Evolutionary conservation across 75 land plant genomes (phyloP).

Genomic region (Pinus taeda): DNA sequence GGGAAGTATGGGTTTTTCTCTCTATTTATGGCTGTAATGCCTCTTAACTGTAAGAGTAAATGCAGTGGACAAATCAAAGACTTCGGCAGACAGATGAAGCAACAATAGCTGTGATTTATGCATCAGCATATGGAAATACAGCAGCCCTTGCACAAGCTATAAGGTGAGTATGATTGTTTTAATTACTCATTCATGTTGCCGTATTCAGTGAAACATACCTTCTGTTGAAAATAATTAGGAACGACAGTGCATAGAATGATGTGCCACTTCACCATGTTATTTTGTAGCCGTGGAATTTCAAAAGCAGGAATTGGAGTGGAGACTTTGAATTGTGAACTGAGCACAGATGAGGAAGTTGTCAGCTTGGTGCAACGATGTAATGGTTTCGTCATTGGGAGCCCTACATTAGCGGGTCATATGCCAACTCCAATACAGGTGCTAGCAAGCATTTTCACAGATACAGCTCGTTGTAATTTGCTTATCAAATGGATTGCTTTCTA

Average conservation of each 20-base stretch:
- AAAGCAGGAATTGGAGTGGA: slow-evolving; percentile 54
- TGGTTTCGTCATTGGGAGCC: slow-evolving; percentile 56
- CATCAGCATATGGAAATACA: slow-evolving; percentile 58
- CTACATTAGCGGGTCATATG: slow-evolving; percentile 57
- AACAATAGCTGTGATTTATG: slow-evolving; percentile 47
- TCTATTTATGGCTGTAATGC: neutral
- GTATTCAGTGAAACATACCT: neutral
- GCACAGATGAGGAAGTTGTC: slow-evolving; percentile 25
- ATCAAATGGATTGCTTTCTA: neutral
- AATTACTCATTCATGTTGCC: neutral
- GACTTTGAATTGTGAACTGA: slow-evolving; percentile 37
- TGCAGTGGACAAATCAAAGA: slow-evolving; percentile 45
- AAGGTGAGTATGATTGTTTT: slow-evolving; percentile 20
- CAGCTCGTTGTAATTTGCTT: neutral
- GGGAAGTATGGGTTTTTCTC: neutral
- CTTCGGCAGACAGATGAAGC: slow-evolving; percentile 36
- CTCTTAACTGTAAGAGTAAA: slow-evolving; percentile 10
- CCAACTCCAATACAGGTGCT: slow-evolving; percentile 56
- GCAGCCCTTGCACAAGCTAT: slow-evolving; percentile 58
- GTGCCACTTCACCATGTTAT: neutral
- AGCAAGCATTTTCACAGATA: neutral
- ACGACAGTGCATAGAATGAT: neutral
- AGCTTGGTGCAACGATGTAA: slow-evolving; percentile 19
- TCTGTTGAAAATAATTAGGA: neutral
- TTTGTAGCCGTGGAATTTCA: slow-evolving; percentile 45